Evolutionary conservation across 495 filamentous ascomycete species (phyloP).

Genomic region (Cairneyella variabilis): DNA sequence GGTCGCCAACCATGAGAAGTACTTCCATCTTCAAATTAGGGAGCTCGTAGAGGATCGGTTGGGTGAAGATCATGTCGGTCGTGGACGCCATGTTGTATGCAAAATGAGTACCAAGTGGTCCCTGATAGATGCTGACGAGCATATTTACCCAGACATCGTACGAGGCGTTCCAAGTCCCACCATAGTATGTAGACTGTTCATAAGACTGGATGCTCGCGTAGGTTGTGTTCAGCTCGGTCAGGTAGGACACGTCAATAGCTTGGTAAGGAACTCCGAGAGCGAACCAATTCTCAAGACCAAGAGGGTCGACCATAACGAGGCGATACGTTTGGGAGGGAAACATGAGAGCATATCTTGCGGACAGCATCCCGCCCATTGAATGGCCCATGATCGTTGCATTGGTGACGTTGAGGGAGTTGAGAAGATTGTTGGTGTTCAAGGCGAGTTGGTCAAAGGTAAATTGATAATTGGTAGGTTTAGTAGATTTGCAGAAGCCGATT

Average conservation of each 20-base stretch:
- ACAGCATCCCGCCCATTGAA: constrained; percentile 44
- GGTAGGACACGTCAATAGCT: constrained; percentile 27
- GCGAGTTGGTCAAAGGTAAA: constrained; percentile 40
- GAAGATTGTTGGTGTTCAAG: constrained; percentile 35
- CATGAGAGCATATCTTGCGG: constrained; percentile 39
- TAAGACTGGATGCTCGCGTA: constrained; percentile 36
- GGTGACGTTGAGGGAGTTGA: constrained; percentile 27
- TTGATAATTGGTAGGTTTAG: constrained; percentile 39
- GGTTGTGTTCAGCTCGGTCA: constrained; percentile 29
- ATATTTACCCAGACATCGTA: constrained; percentile 45
- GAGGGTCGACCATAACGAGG: constrained; percentile 35
- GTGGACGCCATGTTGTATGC: constrained; percentile 33
- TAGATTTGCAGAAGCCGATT: constrained; percentile 46
- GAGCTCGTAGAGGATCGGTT: constrained; percentile 42
- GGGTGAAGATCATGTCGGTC: constrained; percentile 41
- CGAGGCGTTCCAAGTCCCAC: constrained; percentile 29
- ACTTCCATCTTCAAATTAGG: constrained; percentile 30
- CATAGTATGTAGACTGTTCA: constrained; percentile 42
- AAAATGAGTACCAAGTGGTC: constrained; percentile 29
- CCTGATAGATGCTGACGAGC: constrained; percentile 40
- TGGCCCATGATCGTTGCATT: constrained; percentile 40
- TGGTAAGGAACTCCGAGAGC: constrained; percentile 39
- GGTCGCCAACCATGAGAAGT: constrained; percentile 36
- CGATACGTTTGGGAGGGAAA: constrained; percentile 30
- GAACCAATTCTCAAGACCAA: constrained; percentile 44